A percentile compares a stretch with the other conserved stretches of the same genome.
Conservation (phyloP, 345 rosid genomes). For the Eucalyptus erythrocorys region DNA sequence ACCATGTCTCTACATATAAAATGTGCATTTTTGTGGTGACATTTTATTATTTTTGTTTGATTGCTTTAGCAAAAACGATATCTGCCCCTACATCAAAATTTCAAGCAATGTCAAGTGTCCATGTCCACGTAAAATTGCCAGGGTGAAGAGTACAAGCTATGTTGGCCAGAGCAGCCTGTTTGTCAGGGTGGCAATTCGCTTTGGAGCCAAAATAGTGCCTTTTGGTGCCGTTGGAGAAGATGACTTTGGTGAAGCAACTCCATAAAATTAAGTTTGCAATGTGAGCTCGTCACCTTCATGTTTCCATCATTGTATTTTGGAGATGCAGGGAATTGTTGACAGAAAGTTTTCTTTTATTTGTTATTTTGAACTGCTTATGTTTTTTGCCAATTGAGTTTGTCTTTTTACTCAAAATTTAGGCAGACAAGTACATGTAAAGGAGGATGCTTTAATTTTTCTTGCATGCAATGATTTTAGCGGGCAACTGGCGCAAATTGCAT, state of each 20-base stretch:
- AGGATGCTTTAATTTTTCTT: neutral
- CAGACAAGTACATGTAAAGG: neutral
- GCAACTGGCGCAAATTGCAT: neutral
- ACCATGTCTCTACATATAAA: too few relatives aligned
- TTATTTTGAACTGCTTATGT: neutral
- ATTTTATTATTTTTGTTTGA: neutral
- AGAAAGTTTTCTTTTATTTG: neutral
- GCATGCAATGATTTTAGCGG: neutral
- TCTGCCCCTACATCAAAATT: neutral
- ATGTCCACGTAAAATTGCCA: neutral
- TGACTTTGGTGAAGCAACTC: conserved; percentile 46
- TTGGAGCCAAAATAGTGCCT: conserved; percentile 77
- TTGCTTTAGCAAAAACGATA: neutral
- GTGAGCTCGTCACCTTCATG: neutral
- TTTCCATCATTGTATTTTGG: neutral
- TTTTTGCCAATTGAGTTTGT: neutral
- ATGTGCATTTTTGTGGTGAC: neutral
- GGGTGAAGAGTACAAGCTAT: conserved; percentile 75
- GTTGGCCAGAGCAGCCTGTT: conserved; percentile 76
- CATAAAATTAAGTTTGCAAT: too few relatives aligned
- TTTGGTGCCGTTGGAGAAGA: conserved; percentile 77
- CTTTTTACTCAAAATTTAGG: neutral
- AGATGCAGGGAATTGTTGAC: too few relatives aligned
- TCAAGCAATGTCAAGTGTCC: neutral
- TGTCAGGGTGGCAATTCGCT: conserved; percentile 73